phyloP scores from a whole-genome alignment of 177 flowering plant genomes.

The Vitis hybrid region DNA sequence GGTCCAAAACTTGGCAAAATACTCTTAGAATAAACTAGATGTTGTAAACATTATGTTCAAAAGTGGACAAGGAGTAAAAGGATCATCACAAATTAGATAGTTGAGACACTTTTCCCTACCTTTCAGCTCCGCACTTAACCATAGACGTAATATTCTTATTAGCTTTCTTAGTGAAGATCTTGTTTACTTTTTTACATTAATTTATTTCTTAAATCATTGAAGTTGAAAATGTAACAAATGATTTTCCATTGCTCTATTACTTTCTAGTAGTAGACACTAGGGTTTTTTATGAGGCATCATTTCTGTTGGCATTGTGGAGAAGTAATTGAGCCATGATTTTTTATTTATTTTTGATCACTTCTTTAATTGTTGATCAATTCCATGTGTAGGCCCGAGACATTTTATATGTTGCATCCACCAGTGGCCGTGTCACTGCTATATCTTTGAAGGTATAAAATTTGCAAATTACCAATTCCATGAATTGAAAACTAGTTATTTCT shows the following conservation, averaged over 20 bases:
- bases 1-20: too few relatives aligned
- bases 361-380: constrained; percentile 10
- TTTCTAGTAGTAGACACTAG: not conserved
- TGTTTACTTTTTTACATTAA: not conserved
- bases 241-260: not conserved
- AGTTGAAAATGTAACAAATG: not conserved
- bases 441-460: constrained; percentile 49
- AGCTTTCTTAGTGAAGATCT: too few relatives aligned
- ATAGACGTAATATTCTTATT: not conserved
- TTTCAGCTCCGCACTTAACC: too few relatives aligned
- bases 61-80: too few relatives aligned
- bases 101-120: too few relatives aligned
- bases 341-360: not conserved
- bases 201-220: not conserved
- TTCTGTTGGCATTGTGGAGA: not conserved
- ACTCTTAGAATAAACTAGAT: too few relatives aligned
- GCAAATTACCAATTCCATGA: not conserved
- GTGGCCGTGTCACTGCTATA: constrained; percentile 73
- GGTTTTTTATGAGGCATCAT: not conserved
- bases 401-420: constrained; percentile 85
- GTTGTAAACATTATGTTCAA: too few relatives aligned
- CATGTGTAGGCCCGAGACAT: constrained; percentile 40
- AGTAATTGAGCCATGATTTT: not conserved
- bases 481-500: too few relatives aligned
- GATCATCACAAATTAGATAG: too few relatives aligned